phyloP scores from a whole-genome alignment of 2,329 filamentous ascomycete genomes.

The Apiospora rasikravindrae region DNA sequence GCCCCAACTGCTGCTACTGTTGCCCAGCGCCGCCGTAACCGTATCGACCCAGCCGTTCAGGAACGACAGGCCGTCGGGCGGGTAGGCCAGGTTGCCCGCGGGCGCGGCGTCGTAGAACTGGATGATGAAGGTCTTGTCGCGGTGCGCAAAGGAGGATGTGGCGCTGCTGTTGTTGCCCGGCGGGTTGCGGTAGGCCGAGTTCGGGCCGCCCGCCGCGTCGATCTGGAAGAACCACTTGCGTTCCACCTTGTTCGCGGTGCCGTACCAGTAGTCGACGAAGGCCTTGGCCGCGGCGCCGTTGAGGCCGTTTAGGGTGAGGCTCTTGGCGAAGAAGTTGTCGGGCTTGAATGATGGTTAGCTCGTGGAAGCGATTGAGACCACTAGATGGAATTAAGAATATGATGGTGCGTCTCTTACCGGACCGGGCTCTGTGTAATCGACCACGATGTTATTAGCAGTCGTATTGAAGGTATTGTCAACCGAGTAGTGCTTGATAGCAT shows the following conservation, averaged over 20 bases:
- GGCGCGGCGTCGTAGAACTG: conserved; percentile 50
- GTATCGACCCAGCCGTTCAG: conserved; percentile 35
- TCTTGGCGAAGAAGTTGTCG: conserved; percentile 50
- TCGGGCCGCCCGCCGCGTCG: conserved; percentile 47
- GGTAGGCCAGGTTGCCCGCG: conserved; percentile 41
- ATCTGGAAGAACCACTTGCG: conserved; percentile 49
- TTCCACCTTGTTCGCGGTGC: conserved; percentile 39
- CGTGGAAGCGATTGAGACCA: conserved; percentile 38
- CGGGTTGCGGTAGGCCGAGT: conserved; percentile 41
- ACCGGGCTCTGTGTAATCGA: conserved; percentile 33
- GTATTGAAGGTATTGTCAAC: conserved; percentile 40
- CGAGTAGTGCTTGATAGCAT: conserved; percentile 39
- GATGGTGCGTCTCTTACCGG: conserved; percentile 31
- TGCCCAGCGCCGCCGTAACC: conserved; percentile 29
- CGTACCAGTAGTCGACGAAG: conserved; percentile 48
- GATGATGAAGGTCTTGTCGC: conserved; percentile 53
- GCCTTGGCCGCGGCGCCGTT: conserved; percentile 39
- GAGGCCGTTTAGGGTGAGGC: conserved; percentile 45
- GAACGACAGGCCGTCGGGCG: conserved; percentile 32
- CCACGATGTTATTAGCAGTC: conserved; percentile 46
- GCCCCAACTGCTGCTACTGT: conserved; percentile 30
- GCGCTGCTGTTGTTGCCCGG: conserved; percentile 29
- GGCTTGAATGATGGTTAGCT: conserved; percentile 36
- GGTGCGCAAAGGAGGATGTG: conserved; percentile 48
- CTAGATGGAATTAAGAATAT: conserved; percentile 29